phyloP scores from a whole-genome alignment of 164 flowering plant genomes.

The Magnolia changhungtana region DNA sequence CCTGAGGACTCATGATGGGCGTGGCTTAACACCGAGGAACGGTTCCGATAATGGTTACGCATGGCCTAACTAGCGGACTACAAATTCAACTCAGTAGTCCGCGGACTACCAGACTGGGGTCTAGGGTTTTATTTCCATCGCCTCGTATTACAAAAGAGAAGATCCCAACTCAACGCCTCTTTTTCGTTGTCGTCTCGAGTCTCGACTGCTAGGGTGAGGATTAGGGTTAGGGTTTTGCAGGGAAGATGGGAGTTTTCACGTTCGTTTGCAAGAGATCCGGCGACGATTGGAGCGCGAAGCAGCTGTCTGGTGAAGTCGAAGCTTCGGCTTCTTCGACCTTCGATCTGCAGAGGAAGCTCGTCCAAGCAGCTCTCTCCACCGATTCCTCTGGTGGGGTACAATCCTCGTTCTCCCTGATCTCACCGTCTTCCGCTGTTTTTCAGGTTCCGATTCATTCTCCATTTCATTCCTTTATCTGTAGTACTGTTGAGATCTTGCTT shows the following conservation, averaged over 20 bases:
- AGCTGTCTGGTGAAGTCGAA: slow-evolving; percentile 60
- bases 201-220: too few relatives aligned
- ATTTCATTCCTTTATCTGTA: not conserved
- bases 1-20: too few relatives aligned
- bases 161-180: too few relatives aligned
- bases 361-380: slow-evolving; percentile 46
- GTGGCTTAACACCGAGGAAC: too few relatives aligned
- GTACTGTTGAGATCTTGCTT: too few relatives aligned
- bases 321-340: slow-evolving; percentile 52
- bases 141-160: too few relatives aligned
- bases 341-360: slow-evolving; percentile 68
- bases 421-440: slow-evolving; percentile 70
- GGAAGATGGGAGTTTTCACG: slow-evolving; percentile 74
- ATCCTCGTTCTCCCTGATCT: slow-evolving; percentile 58
- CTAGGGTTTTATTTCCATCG: too few relatives aligned
- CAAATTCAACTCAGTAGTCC: too few relatives aligned
- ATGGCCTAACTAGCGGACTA: too few relatives aligned
- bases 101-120: too few relatives aligned
- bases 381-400: slow-evolving; percentile 77
- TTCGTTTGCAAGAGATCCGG: slow-evolving; percentile 57
- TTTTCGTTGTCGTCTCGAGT: too few relatives aligned
- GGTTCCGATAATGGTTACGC: too few relatives aligned
- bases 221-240: not conserved
- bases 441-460: slow-evolving; percentile 47
- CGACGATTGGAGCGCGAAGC: slow-evolving; percentile 68